These are phyloP conservation scores for Erucastrum elatum DNA, from an alignment of 345 rosid genomes.

Conservation along the genomic window DNA sequence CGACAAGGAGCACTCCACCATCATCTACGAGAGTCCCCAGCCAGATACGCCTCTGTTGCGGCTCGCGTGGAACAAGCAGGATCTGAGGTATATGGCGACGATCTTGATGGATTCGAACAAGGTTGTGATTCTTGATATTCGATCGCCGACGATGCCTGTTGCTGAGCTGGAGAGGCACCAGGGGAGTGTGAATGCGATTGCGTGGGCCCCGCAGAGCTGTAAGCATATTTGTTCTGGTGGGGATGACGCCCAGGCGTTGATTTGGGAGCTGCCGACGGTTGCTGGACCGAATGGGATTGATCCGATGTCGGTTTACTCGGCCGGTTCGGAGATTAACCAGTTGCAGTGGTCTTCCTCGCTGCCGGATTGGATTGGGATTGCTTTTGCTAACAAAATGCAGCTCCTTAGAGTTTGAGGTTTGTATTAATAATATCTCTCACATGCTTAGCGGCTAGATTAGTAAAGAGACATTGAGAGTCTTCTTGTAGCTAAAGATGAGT, in stretches of 20 bases:
- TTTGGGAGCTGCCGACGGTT: slow-evolving; percentile 93
- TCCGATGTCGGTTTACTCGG: slow-evolving; percentile 83
- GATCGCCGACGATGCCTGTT: slow-evolving; percentile 70
- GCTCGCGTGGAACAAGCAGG: slow-evolving; percentile 88
- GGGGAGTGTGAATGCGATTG: slow-evolving; percentile 68
- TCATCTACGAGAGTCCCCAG: slow-evolving; percentile 76
- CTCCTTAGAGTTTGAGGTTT: slow-evolving; percentile 78
- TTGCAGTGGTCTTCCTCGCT: slow-evolving; percentile 82
- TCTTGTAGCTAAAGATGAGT: not conserved
- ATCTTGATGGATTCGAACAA: slow-evolving; percentile 82
- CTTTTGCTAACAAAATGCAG: slow-evolving; percentile 85
- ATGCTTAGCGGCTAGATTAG: not conserved
- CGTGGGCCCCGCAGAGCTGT: slow-evolving; percentile 84
- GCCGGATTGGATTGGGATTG: slow-evolving; percentile 94
- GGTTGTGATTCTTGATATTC: slow-evolving; percentile 72
- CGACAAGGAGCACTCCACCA: slow-evolving; percentile 77
- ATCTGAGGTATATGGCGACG: slow-evolving; percentile 75
- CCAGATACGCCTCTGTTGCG: slow-evolving; percentile 75
- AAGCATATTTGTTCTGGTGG: slow-evolving; percentile 87
- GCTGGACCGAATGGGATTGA: slow-evolving; percentile 94
- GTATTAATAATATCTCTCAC: not conserved
- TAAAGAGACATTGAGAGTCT: not conserved
- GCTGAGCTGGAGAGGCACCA: slow-evolving; percentile 75
- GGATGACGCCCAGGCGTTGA: slow-evolving; percentile 79
- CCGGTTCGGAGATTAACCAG: slow-evolving; percentile 87